phyloP scores from a whole-genome alignment of 208 protist genomes.

The Trypanosoma congolense region DNA sequence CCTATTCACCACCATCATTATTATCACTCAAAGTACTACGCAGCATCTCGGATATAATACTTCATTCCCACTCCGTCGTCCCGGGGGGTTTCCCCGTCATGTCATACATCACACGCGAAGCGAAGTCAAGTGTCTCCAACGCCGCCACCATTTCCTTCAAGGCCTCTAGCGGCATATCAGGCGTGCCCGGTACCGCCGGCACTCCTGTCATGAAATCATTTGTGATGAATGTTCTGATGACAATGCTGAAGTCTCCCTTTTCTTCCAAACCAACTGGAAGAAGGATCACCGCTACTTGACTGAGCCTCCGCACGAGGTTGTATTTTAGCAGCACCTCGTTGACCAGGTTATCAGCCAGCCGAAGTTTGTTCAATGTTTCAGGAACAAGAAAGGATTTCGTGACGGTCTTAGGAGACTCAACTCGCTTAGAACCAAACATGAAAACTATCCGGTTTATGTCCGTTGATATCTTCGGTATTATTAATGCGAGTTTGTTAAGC shows the following conservation, averaged over 20 bases:
- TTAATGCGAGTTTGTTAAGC: slow-evolving; percentile 70
- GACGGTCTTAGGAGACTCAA: slow-evolving; percentile 27
- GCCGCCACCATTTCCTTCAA: slow-evolving; percentile 79
- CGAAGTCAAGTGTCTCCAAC: slow-evolving; percentile 67
- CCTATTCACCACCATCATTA: background rate
- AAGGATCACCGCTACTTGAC: slow-evolving; percentile 92
- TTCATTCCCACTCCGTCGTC: slow-evolving; percentile 98
- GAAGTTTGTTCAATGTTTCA: slow-evolving; percentile 85
- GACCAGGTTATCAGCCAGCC: slow-evolving; percentile 86
- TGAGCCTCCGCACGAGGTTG: slow-evolving; percentile 76
- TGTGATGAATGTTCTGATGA: slow-evolving; percentile 95
- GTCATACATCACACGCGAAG: slow-evolving; percentile 94
- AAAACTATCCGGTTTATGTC: slow-evolving; percentile 93
- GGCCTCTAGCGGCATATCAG: slow-evolving; percentile 76
- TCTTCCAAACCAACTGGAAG: slow-evolving; percentile 88
- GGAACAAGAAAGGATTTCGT: slow-evolving; percentile 72
- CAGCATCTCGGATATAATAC: background rate
- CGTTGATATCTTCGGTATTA: slow-evolving; percentile 90
- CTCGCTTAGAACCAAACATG: slow-evolving; percentile 68
- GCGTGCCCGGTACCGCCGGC: slow-evolving; percentile 78
- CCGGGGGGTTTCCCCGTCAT: slow-evolving; percentile 96
- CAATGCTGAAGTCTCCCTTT: slow-evolving; percentile 58
- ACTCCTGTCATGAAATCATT: slow-evolving; percentile 96
- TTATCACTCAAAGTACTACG: background rate
- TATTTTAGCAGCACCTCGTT: slow-evolving; percentile 73